These are phyloP conservation scores for Pyrenophora tritici-repentis DNA, from an alignment of 2,329 filamentous ascomycete species.

Conservation along the genomic window DNA sequence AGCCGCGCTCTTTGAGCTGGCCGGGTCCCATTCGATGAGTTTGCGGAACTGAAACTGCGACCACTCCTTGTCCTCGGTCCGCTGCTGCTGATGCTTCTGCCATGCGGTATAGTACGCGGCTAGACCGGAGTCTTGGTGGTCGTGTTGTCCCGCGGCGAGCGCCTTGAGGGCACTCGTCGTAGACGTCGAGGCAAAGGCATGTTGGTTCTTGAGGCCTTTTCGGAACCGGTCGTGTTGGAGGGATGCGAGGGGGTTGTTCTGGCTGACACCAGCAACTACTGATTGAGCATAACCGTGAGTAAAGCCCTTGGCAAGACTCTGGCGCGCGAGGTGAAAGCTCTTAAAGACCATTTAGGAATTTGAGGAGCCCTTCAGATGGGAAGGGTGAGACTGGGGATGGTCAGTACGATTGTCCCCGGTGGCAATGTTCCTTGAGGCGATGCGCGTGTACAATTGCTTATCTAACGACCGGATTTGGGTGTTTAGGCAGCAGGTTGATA, in stretches of 20 bases:
- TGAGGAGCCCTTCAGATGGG: constrained; percentile 64
- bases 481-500: constrained; percentile 26
- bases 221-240: constrained; percentile 55
- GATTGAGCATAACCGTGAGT: constrained; percentile 98
- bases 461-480: constrained; percentile 8
- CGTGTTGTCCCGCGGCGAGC: constrained; percentile 30
- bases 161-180: constrained; percentile 47
- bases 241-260: constrained; percentile 61
- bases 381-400: constrained; percentile 53
- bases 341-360: constrained; percentile 86
- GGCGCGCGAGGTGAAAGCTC: constrained; percentile 85
- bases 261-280: constrained; percentile 83
- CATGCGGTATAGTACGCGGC: constrained; percentile 92
- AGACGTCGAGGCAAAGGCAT: constrained; percentile 67
- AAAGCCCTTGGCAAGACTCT: constrained; percentile 95
- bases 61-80: constrained; percentile 79
- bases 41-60: constrained; percentile 88
- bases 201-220: constrained; percentile 67
- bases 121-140: constrained; percentile 61
- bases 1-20: constrained; percentile 46
- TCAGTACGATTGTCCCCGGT: constrained; percentile 23
- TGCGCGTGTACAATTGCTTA: constrained; percentile 17
- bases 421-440: constrained; percentile 23
- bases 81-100: constrained; percentile 69
- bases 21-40: constrained; percentile 83